These are phyloP conservation scores for Reticulomyxa filosa DNA, from an alignment of 78 protist genomes.

Conservation along the genomic window DNA sequence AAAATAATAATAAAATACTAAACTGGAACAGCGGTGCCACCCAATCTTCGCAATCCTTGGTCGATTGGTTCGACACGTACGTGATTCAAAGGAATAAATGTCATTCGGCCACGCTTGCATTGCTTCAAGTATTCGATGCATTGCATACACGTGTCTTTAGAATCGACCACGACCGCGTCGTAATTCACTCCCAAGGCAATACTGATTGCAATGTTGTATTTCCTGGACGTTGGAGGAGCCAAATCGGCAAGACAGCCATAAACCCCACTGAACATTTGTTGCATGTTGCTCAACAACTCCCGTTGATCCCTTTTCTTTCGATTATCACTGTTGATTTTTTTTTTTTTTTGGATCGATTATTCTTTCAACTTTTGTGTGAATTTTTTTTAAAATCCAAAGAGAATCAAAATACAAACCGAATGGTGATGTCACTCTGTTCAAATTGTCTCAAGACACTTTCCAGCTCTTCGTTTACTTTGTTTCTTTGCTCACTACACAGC, in stretches of 20 bases:
- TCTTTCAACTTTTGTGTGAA: conserved; percentile 9
- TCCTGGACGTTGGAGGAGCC: conserved; percentile 32
- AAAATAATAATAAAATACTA: conserved; percentile 29
- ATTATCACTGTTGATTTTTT: no score
- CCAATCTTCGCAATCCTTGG: conserved; percentile 37
- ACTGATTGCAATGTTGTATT: conserved; percentile 53
- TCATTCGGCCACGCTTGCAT: conserved; percentile 37
- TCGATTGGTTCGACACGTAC: conserved; percentile 22
- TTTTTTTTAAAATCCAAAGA: no score
- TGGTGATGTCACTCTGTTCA: background rate
- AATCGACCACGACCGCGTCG: conserved; percentile 81
- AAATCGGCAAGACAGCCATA: conserved; percentile 57
- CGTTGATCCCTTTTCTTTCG: background rate
- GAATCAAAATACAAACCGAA: no score
- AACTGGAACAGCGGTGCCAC: conserved; percentile 21
- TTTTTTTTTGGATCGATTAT: no score
- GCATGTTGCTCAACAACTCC: conserved; percentile 10
- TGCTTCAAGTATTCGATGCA: conserved; percentile 43
- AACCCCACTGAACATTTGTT: conserved; percentile 52
- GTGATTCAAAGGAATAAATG: conserved; percentile 69
- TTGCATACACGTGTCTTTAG: conserved; percentile 35
- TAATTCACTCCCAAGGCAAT: conserved; percentile 64
- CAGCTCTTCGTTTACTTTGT: conserved; percentile 10
- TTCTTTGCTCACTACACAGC: no score
- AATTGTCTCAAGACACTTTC: conserved; percentile 11